These are phyloP conservation scores for Coemansia sp. DNA, from an alignment of 192 early-diverging fungal species.

Conservation along the genomic window DNA sequence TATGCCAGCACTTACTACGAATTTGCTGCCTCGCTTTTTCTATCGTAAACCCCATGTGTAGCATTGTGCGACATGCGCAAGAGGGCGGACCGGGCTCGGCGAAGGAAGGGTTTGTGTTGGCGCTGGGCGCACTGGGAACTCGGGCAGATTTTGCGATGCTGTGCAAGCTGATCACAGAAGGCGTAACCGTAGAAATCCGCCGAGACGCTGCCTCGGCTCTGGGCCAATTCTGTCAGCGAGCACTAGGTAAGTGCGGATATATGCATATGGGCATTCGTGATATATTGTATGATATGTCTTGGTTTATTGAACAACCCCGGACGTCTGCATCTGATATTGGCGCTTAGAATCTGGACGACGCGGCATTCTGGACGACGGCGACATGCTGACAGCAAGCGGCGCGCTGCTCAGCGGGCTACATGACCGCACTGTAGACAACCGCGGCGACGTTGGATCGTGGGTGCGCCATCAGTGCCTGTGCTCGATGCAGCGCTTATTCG, in stretches of 20 bases:
- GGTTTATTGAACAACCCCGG: too few species aligned
- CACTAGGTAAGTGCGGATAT: constrained; percentile 16
- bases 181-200: constrained; percentile 41
- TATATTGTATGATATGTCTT: not conserved
- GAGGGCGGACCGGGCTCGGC: constrained; percentile 34
- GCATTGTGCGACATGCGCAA: constrained; percentile 20
- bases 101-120: constrained; percentile 45
- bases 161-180: constrained; percentile 17
- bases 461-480: constrained; percentile 75
- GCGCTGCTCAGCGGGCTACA: constrained; percentile 68
- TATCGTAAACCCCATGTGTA: constrained; percentile 11
- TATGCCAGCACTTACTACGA: too few species aligned
- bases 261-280: not conserved
- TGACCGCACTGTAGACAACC: constrained; percentile 87
- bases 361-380: not conserved
- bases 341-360: constrained; percentile 1
- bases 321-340: constrained; percentile 1
- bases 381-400: constrained; percentile 33
- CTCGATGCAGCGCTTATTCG: constrained; percentile 58
- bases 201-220: constrained; percentile 41
- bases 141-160: constrained; percentile 19
- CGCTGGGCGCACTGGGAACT: constrained; percentile 31
- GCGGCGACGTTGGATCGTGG: constrained; percentile 97
- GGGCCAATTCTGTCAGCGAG: constrained; percentile 28
- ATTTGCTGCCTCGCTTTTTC: too few species aligned